Conservation (phyloP, 441 rosid species). For the Gossypium lobatum region DNA sequence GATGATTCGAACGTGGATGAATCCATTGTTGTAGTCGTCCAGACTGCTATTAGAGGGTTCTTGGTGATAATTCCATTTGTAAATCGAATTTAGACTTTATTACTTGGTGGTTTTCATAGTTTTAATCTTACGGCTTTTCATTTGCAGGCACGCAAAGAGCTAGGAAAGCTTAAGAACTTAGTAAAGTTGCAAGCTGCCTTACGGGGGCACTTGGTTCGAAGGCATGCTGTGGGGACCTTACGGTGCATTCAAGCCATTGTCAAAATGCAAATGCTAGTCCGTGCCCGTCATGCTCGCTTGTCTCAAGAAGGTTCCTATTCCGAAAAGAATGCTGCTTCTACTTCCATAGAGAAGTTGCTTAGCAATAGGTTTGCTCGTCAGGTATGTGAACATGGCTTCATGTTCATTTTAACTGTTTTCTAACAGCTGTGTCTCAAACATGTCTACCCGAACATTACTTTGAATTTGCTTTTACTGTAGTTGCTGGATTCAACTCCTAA, state of each 20-base stretch:
- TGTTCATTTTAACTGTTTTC: neutral
- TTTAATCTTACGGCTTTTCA: conserved; percentile 5
- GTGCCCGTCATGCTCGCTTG: conserved; percentile 51
- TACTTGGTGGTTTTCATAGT: conserved; percentile 1
- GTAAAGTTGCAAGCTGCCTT: conserved; percentile 88
- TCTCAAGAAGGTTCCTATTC: conserved; percentile 24
- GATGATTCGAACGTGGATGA: conserved; percentile 2
- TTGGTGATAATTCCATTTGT: neutral
- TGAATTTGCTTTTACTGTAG: conserved; percentile 32
- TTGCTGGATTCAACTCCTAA: conserved; percentile 76
- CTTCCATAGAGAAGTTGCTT: conserved; percentile 61
- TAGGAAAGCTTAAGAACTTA: conserved; percentile 60
- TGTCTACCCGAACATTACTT: conserved; percentile 10
- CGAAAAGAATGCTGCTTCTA: conserved; percentile 13
- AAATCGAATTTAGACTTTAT: neutral
- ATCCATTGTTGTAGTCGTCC: conserved; percentile 6
- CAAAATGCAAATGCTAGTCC: conserved; percentile 85
- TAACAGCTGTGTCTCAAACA: neutral
- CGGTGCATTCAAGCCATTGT: conserved; percentile 81
- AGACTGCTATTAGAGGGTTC: conserved; percentile 19
- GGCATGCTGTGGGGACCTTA: conserved; percentile 75
- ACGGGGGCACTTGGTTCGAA: conserved; percentile 88
- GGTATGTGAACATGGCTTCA: conserved; percentile 34
- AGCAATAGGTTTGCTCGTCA: conserved; percentile 79
- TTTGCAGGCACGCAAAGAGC: conserved; percentile 59